These are phyloP conservation scores for Canariomyces notabilis DNA, from an alignment of 2,329 filamentous ascomycete species.

Conservation along the genomic window DNA sequence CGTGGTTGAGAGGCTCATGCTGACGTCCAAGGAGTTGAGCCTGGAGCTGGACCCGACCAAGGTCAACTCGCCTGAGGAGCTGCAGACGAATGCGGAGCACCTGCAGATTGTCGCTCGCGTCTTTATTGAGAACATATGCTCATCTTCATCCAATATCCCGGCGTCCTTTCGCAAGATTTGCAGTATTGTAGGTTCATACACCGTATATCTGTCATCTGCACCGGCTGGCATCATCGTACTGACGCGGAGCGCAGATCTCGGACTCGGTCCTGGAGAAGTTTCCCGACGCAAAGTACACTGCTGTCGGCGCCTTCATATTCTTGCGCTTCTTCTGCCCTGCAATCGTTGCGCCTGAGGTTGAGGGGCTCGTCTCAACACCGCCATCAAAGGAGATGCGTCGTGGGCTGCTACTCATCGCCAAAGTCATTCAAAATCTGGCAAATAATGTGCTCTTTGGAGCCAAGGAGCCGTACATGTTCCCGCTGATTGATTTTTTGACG, in stretches of 20 bases:
- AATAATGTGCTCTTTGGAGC: constrained; percentile 68
- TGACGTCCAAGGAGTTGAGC: constrained; percentile 62
- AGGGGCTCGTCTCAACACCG: constrained; percentile 55
- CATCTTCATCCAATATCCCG: constrained; percentile 57
- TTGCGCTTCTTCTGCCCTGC: constrained; percentile 68
- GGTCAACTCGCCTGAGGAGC: constrained; percentile 55
- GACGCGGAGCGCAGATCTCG: constrained; percentile 40
- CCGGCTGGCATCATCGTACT: background rate
- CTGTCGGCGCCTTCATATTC: constrained; percentile 67
- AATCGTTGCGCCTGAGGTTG: constrained; percentile 64
- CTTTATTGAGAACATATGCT: constrained; percentile 66
- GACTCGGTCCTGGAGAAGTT: constrained; percentile 59
- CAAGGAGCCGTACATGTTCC: constrained; percentile 69
- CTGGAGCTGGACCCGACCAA: constrained; percentile 63
- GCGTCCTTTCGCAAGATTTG: constrained; percentile 62
- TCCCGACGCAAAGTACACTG: constrained; percentile 66
- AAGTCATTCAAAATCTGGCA: constrained; percentile 65
- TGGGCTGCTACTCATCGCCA: constrained; percentile 63
- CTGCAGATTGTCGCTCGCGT: constrained; percentile 64
- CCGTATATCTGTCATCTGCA: background rate
- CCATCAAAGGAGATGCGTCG: constrained; percentile 66
- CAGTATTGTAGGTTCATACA: constrained; percentile 48
- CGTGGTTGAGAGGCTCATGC: constrained; percentile 60
- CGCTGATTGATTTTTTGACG: constrained; percentile 63
- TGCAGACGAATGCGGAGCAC: constrained; percentile 62